Evolutionary conservation across 2,329 filamentous ascomycete genomes (phyloP).

Genomic region (Chrysoporthe austroafricana): DNA sequence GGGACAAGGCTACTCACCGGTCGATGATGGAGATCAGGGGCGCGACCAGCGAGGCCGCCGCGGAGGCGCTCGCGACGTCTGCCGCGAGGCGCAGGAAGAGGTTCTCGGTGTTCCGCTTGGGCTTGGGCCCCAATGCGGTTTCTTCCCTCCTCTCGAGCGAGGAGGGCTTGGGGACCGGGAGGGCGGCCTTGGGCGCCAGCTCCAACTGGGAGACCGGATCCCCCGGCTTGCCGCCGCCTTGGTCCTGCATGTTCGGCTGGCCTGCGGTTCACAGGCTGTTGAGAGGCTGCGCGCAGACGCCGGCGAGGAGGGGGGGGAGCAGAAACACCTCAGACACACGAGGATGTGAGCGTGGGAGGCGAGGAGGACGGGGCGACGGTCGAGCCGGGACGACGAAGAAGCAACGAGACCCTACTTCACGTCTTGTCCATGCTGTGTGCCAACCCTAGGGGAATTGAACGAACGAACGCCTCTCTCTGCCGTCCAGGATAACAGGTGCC

Average conservation of each 20-base stretch:
- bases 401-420: conserved; percentile 16
- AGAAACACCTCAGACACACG: neutral
- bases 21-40: conserved; percentile 89
- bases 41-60: conserved; percentile 76
- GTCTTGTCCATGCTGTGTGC: conserved; percentile 25
- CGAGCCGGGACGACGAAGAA: neutral
- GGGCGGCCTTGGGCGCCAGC: conserved; percentile 17
- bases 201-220: conserved; percentile 21
- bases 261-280: neutral
- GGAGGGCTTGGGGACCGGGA: conserved; percentile 14
- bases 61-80: conserved; percentile 70
- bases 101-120: conserved; percentile 75
- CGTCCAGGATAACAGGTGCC: neutral
- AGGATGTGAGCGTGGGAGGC: neutral
- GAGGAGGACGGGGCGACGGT: neutral
- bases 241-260: conserved; percentile 20
- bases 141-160: conserved; percentile 13
- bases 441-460: neutral
- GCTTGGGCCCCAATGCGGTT: conserved; percentile 5
- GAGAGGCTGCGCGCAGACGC: neutral
- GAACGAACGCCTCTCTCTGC: neutral
- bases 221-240: conserved; percentile 20
- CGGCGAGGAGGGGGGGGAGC: neutral
- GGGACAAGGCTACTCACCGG: conserved; percentile 55
- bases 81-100: conserved; percentile 67